A percentile compares a stretch with the other conserved stretches of the same genome.
phyloP scores from a whole-genome alignment of 208 protist species.

The Leishmania lainsoni region DNA sequence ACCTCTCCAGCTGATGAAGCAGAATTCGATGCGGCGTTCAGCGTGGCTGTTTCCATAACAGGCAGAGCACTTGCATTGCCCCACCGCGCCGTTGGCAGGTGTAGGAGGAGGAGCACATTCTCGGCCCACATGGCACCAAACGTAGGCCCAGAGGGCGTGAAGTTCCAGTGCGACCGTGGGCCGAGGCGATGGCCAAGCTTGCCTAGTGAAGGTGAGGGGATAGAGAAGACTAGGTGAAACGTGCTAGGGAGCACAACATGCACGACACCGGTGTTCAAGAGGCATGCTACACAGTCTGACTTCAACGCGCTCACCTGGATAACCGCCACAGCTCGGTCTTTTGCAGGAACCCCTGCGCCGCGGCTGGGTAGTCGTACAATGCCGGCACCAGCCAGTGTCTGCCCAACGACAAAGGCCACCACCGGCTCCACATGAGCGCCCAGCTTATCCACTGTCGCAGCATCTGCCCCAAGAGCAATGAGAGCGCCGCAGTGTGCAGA shows the following conservation, averaged over 20 bases:
- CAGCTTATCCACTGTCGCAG: conserved; percentile 13
- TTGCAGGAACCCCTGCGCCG: neutral
- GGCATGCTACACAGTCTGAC: conserved; percentile 24
- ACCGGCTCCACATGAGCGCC: conserved; percentile 17
- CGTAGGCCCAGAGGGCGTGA: conserved; percentile 29
- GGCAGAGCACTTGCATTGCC: neutral
- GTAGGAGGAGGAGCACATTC: conserved; percentile 16
- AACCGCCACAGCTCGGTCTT: neutral
- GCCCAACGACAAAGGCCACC: conserved; percentile 37
- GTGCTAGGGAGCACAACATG: conserved; percentile 33
- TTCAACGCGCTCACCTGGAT: conserved; percentile 23
- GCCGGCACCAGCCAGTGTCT: conserved; percentile 32
- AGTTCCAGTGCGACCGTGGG: conserved; percentile 17
- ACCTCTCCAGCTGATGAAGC: neutral
- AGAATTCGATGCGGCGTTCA: neutral
- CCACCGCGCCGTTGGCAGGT: conserved; percentile 25
- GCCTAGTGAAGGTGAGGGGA: conserved; percentile 6
- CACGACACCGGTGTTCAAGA: conserved; percentile 28
- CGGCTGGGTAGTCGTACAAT: conserved; percentile 31
- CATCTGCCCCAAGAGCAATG: conserved; percentile 34
- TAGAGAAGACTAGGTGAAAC: conserved; percentile 30
- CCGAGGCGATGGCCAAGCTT: neutral
- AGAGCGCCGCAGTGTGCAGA: conserved; percentile 24
- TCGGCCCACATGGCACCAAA: conserved; percentile 26
- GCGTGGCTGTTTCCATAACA: neutral